These are phyloP conservation scores for Crithidia sp. DNA, from an alignment of 208 protist species.

Conservation along the genomic window DNA sequence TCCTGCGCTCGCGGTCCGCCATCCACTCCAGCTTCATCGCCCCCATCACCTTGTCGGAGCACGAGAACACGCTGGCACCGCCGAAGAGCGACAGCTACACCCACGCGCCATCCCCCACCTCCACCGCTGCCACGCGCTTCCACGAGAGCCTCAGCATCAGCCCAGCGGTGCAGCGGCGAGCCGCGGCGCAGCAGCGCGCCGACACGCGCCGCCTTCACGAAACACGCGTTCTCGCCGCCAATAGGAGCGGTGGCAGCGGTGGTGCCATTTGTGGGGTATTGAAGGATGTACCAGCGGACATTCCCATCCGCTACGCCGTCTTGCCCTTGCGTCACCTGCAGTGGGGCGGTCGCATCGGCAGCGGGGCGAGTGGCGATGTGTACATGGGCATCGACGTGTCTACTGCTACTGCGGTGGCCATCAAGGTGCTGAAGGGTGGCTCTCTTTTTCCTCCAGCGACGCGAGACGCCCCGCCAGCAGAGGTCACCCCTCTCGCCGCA, in stretches of 20 bases:
- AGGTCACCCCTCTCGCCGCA: neutral
- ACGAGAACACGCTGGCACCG: slow-evolving; percentile 9
- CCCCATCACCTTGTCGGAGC: slow-evolving; percentile 25
- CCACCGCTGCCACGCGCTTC: slow-evolving; percentile 16
- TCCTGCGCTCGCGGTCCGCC: slow-evolving; percentile 24
- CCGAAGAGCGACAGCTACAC: neutral
- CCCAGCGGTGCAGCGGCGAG: slow-evolving; percentile 14
- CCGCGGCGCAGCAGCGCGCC: slow-evolving; percentile 17
- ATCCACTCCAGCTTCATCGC: slow-evolving; percentile 37
- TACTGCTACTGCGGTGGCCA: slow-evolving; percentile 57
- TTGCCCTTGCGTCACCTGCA: slow-evolving; percentile 57
- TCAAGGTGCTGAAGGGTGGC: slow-evolving; percentile 74
- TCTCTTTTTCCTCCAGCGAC: slow-evolving; percentile 21
- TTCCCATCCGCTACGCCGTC: slow-evolving; percentile 43
- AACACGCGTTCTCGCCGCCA: slow-evolving; percentile 3
- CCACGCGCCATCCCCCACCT: neutral
- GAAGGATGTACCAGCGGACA: slow-evolving; percentile 30
- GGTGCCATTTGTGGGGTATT: slow-evolving; percentile 5
- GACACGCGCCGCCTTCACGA: slow-evolving; percentile 6
- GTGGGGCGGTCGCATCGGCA: slow-evolving; percentile 65
- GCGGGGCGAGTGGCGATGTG: slow-evolving; percentile 64
- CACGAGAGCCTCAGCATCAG: slow-evolving; percentile 29
- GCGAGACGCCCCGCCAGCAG: neutral
- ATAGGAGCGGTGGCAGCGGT: neutral
- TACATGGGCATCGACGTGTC: slow-evolving; percentile 75